Percentiles rank a stretch among this genome's conserved stretches.
phyloP scores from a whole-genome alignment of 1,139 yeast species.

The Yamadazyma triangularis region DNA sequence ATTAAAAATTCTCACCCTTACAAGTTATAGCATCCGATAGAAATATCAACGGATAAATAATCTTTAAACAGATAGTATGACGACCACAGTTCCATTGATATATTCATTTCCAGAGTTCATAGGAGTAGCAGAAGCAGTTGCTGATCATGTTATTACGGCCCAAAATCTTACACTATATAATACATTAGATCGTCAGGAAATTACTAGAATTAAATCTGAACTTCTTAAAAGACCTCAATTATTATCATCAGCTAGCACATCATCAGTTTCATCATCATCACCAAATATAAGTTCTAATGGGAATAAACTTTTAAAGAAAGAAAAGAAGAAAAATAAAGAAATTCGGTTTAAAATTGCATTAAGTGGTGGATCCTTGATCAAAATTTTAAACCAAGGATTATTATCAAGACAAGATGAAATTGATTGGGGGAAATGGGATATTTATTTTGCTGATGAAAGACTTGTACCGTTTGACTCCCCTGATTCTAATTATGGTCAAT shows the following conservation, averaged over 20 bases:
- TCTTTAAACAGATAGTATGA: constrained; percentile 58
- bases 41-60: background rate
- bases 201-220: constrained; percentile 18
- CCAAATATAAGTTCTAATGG: constrained; percentile 5
- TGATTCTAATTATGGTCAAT: constrained; percentile 87
- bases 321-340: constrained; percentile 46
- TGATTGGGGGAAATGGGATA: constrained; percentile 93
- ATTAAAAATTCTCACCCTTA: constrained; percentile 1
- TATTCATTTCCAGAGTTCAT: constrained; percentile 86
- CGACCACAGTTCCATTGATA: constrained; percentile 88
- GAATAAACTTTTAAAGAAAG: constrained; percentile 25
- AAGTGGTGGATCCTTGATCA: constrained; percentile 87
- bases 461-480: constrained; percentile 81
- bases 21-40: background rate
- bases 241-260: constrained; percentile 11
- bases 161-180: constrained; percentile 68
- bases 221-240: constrained; percentile 17
- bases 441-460: constrained; percentile 95
- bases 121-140: constrained; percentile 94
- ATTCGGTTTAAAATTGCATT: constrained; percentile 84
- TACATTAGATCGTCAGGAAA: constrained; percentile 37
- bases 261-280: constrained; percentile 8
- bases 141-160: constrained; percentile 77
- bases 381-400: constrained; percentile 81
- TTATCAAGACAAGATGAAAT: constrained; percentile 62